These are phyloP conservation scores for Dioscorea cayenensis DNA, from an alignment of 116 monocot genomes.

Conservation along the genomic window DNA sequence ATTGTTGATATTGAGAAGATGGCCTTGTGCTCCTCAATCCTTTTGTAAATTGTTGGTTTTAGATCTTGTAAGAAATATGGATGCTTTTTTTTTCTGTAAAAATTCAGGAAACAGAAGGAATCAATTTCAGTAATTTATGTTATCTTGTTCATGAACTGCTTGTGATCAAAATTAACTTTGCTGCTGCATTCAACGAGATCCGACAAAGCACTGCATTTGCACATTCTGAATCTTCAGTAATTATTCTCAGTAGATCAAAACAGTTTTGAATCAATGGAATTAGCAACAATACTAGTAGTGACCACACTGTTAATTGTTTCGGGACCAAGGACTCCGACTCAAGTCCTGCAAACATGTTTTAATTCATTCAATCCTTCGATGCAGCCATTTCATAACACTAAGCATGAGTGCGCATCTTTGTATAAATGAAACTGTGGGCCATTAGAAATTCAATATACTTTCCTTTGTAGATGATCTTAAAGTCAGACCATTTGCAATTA, in stretches of 20 bases:
- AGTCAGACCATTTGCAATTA: conserved; percentile 75
- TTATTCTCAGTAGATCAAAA: not conserved
- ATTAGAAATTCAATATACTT: too few species aligned
- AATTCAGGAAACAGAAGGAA: not conserved
- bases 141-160: not conserved
- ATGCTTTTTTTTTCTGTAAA: not conserved
- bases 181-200: not conserved
- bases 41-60: too few species aligned
- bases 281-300: not conserved
- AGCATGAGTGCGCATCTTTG: too few species aligned
- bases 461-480: too few species aligned
- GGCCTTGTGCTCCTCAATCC: too few species aligned
- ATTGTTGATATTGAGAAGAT: too few species aligned
- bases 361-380: too few species aligned
- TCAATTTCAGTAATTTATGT: not conserved
- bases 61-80: too few species aligned
- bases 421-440: too few species aligned
- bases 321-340: conserved; percentile 23
- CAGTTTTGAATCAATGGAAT: not conserved
- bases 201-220: not conserved
- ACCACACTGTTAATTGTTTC: not conserved
- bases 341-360: conserved; percentile 56
- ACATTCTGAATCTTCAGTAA: not conserved
- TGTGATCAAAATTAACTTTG: not conserved
- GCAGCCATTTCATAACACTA: too few species aligned